Evolutionary conservation across 805 yeast species (phyloP), one percentile per base, ranked within the genome.

Genomic region (Myxozyma geophila): DNA sequence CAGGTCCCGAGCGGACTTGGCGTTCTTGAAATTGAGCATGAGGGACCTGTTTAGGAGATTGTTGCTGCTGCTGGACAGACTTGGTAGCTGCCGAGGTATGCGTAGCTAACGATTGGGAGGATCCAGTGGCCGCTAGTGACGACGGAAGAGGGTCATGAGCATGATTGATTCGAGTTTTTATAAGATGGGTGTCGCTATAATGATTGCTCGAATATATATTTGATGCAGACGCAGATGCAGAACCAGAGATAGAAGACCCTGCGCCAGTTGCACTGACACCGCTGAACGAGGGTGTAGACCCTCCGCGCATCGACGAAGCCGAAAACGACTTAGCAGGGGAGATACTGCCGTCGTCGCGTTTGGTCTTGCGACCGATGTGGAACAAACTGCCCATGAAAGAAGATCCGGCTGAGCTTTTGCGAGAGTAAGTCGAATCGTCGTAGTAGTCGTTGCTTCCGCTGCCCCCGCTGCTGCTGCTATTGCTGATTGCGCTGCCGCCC

Each of bases 341-440:
- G 41, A 59, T 49, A 28, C 54, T 59, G n/a, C 59, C 67, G 33
- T 64, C 63, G 19, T 64, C 58, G 33, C 60, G 60, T 46, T 64
- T 64, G 13, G 66, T n/a, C 35, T 55, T 60, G 44, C 68, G 58
- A 37, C 67, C 67, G 36, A 64, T 28, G 37, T 64, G 68, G 46
- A 64, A 64, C 5, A 64, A 19, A 21, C 66, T 60, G 21, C 66
- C 62, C 68, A 64, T 64, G 52, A 64, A 64, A 7, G 60, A 53
- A 7, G 56, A 54, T 10, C 46, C 49, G 1, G 49, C 57, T n/a
- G 58, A 53, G 21, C 52, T 33, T 23, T 54, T 59, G 41, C 63
- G 53, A 7, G 51, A 21, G 21, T 48, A n/a, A n/a, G 44, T 21
- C 12, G 49, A 49, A 12, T 40, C n/a, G 19, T 50, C 37, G 36